Evolutionary conservation across 345 rosid genomes (phyloP).

Genomic region (Odontarrhena argentea): DNA sequence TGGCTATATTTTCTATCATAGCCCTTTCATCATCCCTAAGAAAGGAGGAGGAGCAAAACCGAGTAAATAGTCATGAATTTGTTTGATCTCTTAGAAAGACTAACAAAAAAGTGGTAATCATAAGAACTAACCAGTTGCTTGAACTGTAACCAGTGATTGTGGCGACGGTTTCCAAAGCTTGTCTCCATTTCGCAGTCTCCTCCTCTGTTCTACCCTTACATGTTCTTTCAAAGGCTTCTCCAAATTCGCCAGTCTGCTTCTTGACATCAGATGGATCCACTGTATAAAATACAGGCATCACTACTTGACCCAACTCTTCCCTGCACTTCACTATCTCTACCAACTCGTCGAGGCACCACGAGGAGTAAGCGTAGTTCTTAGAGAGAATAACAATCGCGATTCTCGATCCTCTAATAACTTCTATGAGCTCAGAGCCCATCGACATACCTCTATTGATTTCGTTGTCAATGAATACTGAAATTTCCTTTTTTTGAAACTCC

Average conservation of each 20-base stretch:
- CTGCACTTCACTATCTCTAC: slow-evolving; percentile 17
- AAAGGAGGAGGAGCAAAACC: background rate
- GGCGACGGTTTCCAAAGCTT: background rate
- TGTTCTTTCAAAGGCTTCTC: background rate
- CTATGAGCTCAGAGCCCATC: background rate
- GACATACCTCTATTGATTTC: rapidly evolving
- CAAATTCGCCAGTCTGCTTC: background rate
- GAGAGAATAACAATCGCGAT: slow-evolving; percentile 6
- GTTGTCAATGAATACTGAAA: background rate
- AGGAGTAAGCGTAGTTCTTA: slow-evolving; percentile 1
- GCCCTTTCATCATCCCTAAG: background rate
- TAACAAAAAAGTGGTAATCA: too few species aligned
- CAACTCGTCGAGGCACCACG: slow-evolving; percentile 4
- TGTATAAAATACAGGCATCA: background rate
- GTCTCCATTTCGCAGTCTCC: background rate
- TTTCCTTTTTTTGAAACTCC: background rate
- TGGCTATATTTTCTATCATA: slow-evolving; percentile 19
- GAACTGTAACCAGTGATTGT: background rate
- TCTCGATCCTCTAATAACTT: background rate
- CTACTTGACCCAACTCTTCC: background rate
- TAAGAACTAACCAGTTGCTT: background rate
- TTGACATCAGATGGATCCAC: background rate
- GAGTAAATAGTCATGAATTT: background rate
- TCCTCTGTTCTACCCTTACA: slow-evolving; percentile 13
- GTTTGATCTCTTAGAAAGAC: background rate